These are phyloP conservation scores for Xylaria polymorpha DNA, from an alignment of 2,329 filamentous ascomycete genomes.

Conservation along the genomic window DNA sequence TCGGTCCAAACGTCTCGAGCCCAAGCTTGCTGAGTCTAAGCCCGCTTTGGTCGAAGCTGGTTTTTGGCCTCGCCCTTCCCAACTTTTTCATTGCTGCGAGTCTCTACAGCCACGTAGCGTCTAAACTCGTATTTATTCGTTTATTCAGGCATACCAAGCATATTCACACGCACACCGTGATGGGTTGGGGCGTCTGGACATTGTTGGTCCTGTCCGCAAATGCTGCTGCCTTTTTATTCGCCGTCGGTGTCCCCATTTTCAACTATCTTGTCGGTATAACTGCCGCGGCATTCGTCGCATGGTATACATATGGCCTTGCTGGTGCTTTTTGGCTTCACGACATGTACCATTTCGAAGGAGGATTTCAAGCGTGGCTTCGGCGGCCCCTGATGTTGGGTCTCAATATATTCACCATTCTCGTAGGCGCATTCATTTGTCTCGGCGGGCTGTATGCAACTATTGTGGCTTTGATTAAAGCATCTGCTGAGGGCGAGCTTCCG, in stretches of 20 bases:
- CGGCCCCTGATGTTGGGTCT: conserved; percentile 54
- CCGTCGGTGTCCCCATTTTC: conserved; percentile 64
- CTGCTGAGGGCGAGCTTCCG: conserved; percentile 44
- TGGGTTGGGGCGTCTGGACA: conserved; percentile 62
- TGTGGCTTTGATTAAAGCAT: conserved; percentile 46
- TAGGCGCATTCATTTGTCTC: conserved; percentile 61
- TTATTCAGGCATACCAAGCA: conserved; percentile 60
- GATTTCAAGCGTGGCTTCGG: conserved; percentile 53
- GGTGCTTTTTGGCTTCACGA: conserved; percentile 66
- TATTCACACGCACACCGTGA: conserved; percentile 59
- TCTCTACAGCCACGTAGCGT: conserved; percentile 63
- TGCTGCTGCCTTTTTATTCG: conserved; percentile 55
- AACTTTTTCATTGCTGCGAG: conserved; percentile 63
- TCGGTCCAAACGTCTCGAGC: conserved; percentile 58
- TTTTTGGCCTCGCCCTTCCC: conserved; percentile 62
- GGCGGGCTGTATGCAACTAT: conserved; percentile 63
- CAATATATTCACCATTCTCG: conserved; percentile 56
- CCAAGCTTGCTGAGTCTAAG: conserved; percentile 62
- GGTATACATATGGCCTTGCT: conserved; percentile 65
- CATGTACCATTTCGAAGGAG: conserved; percentile 56
- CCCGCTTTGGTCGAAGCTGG: conserved; percentile 60
- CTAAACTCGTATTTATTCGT: conserved; percentile 63
- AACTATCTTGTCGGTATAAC: conserved; percentile 64
- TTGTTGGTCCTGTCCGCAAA: conserved; percentile 60
- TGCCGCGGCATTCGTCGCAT: conserved; percentile 62